Percentiles rank a stretch among this genome's conserved stretches.
These are phyloP conservation scores for Mrakia blollopis DNA, from an alignment of 768 basidiomycete species.

Conservation along the genomic window DNA sequence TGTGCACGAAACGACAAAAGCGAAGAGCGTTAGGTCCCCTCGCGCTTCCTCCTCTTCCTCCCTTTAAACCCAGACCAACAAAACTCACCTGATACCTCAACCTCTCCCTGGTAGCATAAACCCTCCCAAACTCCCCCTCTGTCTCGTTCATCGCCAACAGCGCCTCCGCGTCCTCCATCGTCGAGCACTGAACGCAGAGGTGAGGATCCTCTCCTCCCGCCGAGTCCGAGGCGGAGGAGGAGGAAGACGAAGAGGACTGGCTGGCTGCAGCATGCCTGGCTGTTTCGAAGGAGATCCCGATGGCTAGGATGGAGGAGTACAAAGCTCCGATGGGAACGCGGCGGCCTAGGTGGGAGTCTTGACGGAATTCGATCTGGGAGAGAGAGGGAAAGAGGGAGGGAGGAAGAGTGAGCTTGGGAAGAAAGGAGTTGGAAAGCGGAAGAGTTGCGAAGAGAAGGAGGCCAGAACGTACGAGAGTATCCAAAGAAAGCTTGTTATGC, in stretches of 20 bases:
- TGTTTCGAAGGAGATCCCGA: not conserved
- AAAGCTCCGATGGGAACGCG: not conserved
- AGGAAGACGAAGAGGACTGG: too few species aligned
- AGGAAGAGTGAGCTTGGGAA: not conserved
- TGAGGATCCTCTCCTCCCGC: too few species aligned
- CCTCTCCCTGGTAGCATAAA: not conserved
- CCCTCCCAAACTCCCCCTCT: not conserved
- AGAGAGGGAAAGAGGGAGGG: not conserved
- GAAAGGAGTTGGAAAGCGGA: too few species aligned
- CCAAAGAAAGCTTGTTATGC: too few species aligned
- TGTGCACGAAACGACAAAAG: not conserved
- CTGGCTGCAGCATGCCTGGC: too few species aligned
- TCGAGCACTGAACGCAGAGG: not conserved
- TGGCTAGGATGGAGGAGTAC: not conserved
- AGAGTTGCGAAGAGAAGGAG: too few species aligned
- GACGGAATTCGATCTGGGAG: not conserved
- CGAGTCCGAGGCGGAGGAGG: too few species aligned
- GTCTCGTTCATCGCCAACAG: not conserved
- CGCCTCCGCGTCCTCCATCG: not conserved
- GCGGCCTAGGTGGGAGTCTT: not conserved
- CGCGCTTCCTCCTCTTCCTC: too few species aligned
- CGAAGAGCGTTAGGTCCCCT: not conserved
- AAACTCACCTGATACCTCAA: not conserved
- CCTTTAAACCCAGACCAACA: too few species aligned
- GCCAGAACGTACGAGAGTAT: too few species aligned